Evolutionary conservation across 352 stramenopile genomes (phyloP).

Genomic region (Pythium scleroteichum): DNA sequence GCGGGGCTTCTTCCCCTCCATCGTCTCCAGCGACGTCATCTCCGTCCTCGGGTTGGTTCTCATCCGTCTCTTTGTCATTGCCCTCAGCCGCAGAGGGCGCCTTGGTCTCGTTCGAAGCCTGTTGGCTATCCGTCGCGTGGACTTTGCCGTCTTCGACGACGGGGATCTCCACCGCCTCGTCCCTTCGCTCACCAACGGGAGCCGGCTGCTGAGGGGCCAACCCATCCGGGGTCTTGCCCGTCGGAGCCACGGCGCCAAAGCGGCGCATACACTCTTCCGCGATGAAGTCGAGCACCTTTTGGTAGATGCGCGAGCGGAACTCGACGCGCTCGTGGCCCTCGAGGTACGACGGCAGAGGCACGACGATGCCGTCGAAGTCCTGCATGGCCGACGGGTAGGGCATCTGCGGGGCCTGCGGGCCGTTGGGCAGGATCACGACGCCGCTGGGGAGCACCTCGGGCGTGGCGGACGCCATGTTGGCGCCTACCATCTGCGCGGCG

Average conservation of each 20-base stretch:
- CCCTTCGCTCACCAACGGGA: background rate
- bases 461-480: background rate
- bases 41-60: conserved; percentile 15
- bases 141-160: background rate
- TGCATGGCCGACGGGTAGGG: conserved; percentile 56
- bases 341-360: conserved; percentile 74
- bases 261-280: conserved; percentile 76
- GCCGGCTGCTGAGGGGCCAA: background rate
- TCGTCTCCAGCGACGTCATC: conserved; percentile 2
- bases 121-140: background rate
- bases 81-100: background rate
- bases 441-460: conserved; percentile 31
- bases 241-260: conserved; percentile 24
- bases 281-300: conserved; percentile 84
- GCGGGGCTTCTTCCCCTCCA: conserved; percentile 10
- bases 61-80: conserved; percentile 12
- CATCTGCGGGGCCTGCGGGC: conserved; percentile 55
- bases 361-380: conserved; percentile 81
- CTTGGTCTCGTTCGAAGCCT: background rate
- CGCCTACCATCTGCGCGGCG: conserved; percentile 8
- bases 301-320: conserved; percentile 78
- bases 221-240: background rate
- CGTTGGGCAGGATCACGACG: conserved; percentile 48
- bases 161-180: background rate
- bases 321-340: conserved; percentile 70